Base-by-base conservation (phyloP, 23 red algal species). In the Gracilaria vermiculophylla region DNA sequence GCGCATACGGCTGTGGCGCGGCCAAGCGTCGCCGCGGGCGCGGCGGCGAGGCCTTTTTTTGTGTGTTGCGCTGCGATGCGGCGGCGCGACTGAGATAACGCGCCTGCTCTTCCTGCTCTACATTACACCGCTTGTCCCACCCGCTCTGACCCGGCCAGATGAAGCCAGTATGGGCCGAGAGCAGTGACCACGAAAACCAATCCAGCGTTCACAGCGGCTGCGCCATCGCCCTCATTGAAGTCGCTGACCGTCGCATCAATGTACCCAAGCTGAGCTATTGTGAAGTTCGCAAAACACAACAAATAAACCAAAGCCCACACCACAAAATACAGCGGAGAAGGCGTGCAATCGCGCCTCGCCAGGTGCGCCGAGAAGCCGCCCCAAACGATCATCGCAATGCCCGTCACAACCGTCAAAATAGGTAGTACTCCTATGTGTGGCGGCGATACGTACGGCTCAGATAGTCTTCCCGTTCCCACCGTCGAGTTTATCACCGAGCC, bases 391-490 rank as follows among this genome's bases (percentile, higher is more conserved):
- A 92, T 92, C 15, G 81, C 28, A 19, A 92, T 41, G 23, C 88
- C 88, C 48, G 69, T 77, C 15, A 92, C 55, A 55, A 82, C 69
- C 19, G 88, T 82, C 0, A 92, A 41, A 21, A 62, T 65, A 5
- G 88, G 88, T 16, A 83, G n/a, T n/a, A 71, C 53, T 1, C 77
- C 88, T 19, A 92, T 56, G 69, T 92, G 48, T 11, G 88, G 88
- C 40, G 88, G 60, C 9, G 66, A 47, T 44, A 37, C 24, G 48
- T 53, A 92, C 5, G 72, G 66, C 8, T 25, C 27, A 17, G 58
- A 28, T 15, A 92, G 78, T 35, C 77, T 70, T n/a, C 77, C 77
- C 35, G 50, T 78, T 19, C 77, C 88, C 0, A 45, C 60, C n/a
- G 45, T 92, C n/a, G 88, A 21, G 45, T 57, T 82, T 20, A 92